phyloP scores from a whole-genome alignment of 2,329 filamentous ascomycete genomes.

The Alternaria longipes region DNA sequence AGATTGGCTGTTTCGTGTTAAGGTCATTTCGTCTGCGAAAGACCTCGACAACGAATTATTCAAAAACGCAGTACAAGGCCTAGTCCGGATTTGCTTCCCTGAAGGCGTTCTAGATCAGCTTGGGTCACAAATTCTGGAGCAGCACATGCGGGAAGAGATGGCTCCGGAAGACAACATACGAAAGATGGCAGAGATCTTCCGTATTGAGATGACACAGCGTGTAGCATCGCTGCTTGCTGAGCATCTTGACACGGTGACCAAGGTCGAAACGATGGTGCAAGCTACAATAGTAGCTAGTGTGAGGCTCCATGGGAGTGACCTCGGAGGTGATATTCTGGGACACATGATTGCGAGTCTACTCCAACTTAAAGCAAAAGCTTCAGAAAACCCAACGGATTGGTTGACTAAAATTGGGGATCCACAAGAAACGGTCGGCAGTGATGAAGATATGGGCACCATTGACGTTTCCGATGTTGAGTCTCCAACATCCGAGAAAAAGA shows the following conservation, averaged over 20 bases:
- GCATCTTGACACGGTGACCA: constrained; percentile 26
- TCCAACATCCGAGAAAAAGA: background rate
- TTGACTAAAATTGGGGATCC: background rate
- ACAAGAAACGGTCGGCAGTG: background rate
- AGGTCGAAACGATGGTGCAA: constrained; percentile 22
- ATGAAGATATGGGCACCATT: background rate
- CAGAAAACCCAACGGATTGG: constrained; percentile 5
- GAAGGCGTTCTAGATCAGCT: constrained; percentile 33
- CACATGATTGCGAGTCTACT: background rate
- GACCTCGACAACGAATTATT: constrained; percentile 30
- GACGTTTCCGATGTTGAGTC: background rate
- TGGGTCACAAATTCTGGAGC: constrained; percentile 26
- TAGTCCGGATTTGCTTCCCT: constrained; percentile 42
- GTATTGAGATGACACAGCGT: constrained; percentile 30
- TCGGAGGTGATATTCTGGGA: constrained; percentile 12
- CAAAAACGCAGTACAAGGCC: constrained; percentile 34
- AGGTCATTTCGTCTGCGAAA: constrained; percentile 28
- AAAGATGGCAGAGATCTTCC: constrained; percentile 26
- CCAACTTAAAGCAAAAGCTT: background rate
- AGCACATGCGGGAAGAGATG: constrained; percentile 33
- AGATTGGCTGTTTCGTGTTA: constrained; percentile 36
- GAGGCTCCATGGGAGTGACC: constrained; percentile 15
- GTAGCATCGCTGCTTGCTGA: constrained; percentile 31
- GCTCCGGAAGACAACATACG: constrained; percentile 26
- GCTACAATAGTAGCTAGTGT: constrained; percentile 19